Percentiles rank a stretch among this genome's conserved stretches.
phyloP scores from a whole-genome alignment of 306 rosid genomes.

The Acacia confusa region DNA sequence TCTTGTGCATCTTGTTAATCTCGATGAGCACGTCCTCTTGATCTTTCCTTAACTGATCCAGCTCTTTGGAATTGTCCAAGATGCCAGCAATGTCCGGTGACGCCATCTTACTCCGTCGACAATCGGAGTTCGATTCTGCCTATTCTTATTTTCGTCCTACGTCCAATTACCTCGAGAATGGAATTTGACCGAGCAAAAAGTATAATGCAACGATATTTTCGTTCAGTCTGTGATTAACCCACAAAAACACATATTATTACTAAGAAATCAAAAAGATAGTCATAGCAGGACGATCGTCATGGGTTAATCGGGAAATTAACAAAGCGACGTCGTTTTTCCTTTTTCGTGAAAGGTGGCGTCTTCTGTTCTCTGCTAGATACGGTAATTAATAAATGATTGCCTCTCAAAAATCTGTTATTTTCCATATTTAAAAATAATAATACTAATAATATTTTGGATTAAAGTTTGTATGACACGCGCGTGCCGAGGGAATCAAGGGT shows the following conservation, averaged over 20 bases:
- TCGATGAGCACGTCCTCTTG: constrained; percentile 72
- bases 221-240: background rate
- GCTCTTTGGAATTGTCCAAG: constrained; percentile 76
- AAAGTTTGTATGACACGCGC: background rate
- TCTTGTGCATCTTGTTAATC: constrained; percentile 93
- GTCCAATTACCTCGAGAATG: constrained; percentile 6
- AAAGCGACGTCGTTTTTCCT: constrained; percentile 3
- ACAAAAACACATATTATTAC: background rate
- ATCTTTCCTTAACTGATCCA: constrained; percentile 85
- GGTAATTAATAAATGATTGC: background rate
- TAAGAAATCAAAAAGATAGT: background rate
- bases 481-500: background rate
- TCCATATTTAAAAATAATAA: background rate
- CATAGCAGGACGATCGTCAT: background rate
- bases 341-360: background rate
- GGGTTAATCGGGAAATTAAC: background rate
- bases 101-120: constrained; percentile 52
- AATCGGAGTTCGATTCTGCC: constrained; percentile 16
- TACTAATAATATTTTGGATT: background rate
- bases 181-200: background rate
- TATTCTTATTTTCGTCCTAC: constrained; percentile 13
- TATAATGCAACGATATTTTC: background rate
- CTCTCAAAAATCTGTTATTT: background rate
- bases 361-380: background rate
- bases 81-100: constrained; percentile 71